Evolutionary conservation across 2,329 filamentous ascomycete genomes (phyloP).

Genomic region (Claviceps sp.): DNA sequence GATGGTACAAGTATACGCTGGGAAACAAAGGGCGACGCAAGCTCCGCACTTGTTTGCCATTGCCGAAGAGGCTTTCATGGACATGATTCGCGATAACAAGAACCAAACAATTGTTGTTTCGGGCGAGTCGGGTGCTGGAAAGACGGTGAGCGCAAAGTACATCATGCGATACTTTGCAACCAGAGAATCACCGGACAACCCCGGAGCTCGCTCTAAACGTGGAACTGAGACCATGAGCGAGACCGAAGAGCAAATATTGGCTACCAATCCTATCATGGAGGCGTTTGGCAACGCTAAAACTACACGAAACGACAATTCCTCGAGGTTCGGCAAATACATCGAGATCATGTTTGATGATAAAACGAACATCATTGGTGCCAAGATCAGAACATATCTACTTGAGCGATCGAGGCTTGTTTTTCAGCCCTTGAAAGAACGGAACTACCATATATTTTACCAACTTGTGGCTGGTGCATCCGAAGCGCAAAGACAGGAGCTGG

Average conservation of each 20-base stretch:
- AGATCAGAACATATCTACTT: conserved; percentile 89
- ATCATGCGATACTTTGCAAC: conserved; percentile 99
- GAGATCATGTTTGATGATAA: conserved; percentile 97
- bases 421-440: conserved; percentile 91
- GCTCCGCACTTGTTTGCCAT: conserved; percentile 97
- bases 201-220: conserved; percentile 60
- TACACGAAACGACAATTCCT: conserved; percentile 98
- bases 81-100: conserved; percentile 90
- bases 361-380: conserved; percentile 93
- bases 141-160: conserved; percentile 98
- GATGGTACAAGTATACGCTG: conserved; percentile 99
- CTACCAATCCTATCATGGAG: conserved; percentile 99
- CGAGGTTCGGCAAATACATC: conserved; percentile 97
- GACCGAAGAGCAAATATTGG: conserved; percentile 95
- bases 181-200: conserved; percentile 82
- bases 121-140: conserved; percentile 94
- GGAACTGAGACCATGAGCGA: conserved; percentile 81
- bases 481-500: conserved; percentile 65
- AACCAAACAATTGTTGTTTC: conserved; percentile 99
- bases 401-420: conserved; percentile 94
- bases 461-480: conserved; percentile 85
- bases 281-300: conserved; percentile 99
- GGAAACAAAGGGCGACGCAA: conserved; percentile 90
- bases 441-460: conserved; percentile 99
- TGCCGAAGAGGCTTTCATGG: conserved; percentile 97